Evolutionary conservation across 108 stramenopile genomes (phyloP).

Genomic region (Seminavis robusta): DNA sequence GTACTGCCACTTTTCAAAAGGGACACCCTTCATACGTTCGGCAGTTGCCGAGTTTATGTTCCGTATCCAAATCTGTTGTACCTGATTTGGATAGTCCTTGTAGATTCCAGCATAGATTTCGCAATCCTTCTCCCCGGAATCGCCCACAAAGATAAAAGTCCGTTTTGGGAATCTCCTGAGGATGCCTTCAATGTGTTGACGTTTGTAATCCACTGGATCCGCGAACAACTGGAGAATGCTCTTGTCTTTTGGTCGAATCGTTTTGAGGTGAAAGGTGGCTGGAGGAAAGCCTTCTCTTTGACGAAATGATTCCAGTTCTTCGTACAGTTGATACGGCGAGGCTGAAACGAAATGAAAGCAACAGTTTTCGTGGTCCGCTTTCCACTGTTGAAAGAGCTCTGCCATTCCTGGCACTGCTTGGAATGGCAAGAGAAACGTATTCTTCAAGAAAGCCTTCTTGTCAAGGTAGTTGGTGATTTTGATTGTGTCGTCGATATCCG

Average conservation of each 20-base stretch:
- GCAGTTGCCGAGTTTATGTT: conserved; percentile 16
- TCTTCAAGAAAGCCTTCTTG: conserved; percentile 35
- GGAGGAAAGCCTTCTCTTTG: conserved; percentile 23
- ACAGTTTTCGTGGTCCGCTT: conserved; percentile 11
- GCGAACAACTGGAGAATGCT: conserved; percentile 27
- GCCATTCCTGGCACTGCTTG: conserved; percentile 40
- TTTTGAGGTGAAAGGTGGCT: conserved; percentile 38
- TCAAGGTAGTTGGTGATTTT: conserved; percentile 35
- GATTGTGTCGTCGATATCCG: conserved; percentile 46
- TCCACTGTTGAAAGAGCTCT: conserved; percentile 26
- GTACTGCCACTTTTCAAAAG: conserved; percentile 11
- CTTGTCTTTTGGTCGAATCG: conserved; percentile 31
- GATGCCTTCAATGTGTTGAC: conserved; percentile 19
- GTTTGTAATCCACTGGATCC: conserved; percentile 33
- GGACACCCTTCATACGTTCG: conserved; percentile 15
- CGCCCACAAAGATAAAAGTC: conserved; percentile 37
- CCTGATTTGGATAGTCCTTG: conserved; percentile 31
- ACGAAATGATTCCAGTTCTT: conserved; percentile 26
- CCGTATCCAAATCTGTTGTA: conserved; percentile 29
- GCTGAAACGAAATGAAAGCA: conserved; percentile 38
- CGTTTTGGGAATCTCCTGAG: conserved; percentile 26
- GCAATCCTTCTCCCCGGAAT: conserved; percentile 46
- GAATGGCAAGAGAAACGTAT: conserved; percentile 38
- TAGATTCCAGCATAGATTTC: conserved; percentile 30
- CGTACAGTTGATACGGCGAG: conserved; percentile 37